phyloP scores from a whole-genome alignment of 176 grass and related monocot genomes.

The Zoysia pacifica region DNA sequence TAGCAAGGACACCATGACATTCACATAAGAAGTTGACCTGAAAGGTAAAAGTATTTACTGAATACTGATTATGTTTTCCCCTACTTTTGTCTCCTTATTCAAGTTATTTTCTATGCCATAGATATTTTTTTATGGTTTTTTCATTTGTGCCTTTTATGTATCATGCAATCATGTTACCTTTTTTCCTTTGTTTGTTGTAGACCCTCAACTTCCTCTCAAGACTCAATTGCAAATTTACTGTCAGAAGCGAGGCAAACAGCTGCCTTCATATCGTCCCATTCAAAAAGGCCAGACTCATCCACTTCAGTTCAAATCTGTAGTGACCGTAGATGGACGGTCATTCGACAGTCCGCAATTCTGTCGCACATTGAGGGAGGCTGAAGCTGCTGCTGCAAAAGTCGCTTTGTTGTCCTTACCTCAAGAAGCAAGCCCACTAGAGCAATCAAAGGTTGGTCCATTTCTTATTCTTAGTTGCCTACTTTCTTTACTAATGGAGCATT shows the following conservation, averaged over 20 bases:
- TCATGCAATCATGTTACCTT: neutral
- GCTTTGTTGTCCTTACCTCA: conserved; percentile 63
- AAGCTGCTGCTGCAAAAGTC: conserved; percentile 67
- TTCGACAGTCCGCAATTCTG: conserved; percentile 65
- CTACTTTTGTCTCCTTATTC: neutral
- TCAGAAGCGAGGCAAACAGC: conserved; percentile 57
- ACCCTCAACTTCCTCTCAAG: conserved; percentile 51
- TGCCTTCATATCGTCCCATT: conserved; percentile 53
- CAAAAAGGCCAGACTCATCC: conserved; percentile 39
- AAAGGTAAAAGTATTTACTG: conserved; percentile 14
- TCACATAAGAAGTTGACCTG: neutral
- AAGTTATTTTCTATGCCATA: neutral
- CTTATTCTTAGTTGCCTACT: neutral
- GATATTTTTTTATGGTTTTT: neutral
- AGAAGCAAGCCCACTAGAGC: conserved; percentile 50
- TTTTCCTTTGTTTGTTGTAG: conserved; percentile 35
- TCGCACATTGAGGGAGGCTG: conserved; percentile 62
- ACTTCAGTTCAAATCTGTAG: conserved; percentile 65
- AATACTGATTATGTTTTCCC: neutral
- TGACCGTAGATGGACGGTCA: conserved; percentile 59
- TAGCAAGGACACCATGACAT: neutral
- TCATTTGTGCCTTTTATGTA: conserved; percentile 1
- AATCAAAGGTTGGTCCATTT: conserved; percentile 42
- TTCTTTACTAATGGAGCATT: conserved; percentile 4
- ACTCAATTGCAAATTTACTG: conserved; percentile 63